phyloP scores from a whole-genome alignment of 208 protist genomes.

The Acanthamoeba castellanii region DNA sequence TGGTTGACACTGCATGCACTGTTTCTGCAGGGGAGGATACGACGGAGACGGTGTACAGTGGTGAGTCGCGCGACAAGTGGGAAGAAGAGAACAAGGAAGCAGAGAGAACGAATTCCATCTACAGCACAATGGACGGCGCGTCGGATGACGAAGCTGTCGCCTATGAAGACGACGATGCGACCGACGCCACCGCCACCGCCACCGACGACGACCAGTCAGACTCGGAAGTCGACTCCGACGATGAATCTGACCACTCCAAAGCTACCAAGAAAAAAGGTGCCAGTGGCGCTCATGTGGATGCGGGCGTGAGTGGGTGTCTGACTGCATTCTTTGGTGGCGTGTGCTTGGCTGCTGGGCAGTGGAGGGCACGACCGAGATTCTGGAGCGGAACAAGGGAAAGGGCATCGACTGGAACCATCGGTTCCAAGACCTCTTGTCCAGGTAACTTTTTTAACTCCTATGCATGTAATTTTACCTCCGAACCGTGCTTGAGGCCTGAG shows the following conservation, averaged over 20 bases:
- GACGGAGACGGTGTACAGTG: not conserved
- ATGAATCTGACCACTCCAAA: not conserved
- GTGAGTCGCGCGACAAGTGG: not conserved
- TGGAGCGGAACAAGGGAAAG: not conserved
- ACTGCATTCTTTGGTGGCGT: not conserved
- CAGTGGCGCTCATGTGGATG: too few species aligned
- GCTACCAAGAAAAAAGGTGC: not conserved
- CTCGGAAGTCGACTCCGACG: not conserved
- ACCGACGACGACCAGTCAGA: not conserved
- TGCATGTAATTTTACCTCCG: not conserved
- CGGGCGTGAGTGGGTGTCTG: not conserved
- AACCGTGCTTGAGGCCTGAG: not conserved
- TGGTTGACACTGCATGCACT: not conserved
- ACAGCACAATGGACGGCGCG: not conserved
- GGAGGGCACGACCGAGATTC: not conserved
- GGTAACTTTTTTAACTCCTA: not conserved
- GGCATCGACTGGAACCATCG: conserved; percentile 20
- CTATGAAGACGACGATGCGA: not conserved
- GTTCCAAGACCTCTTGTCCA: conserved; percentile 27
- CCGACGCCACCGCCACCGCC: not conserved
- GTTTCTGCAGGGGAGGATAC: not conserved
- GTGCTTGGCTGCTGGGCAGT: not conserved
- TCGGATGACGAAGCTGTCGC: not conserved
- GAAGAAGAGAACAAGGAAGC: not conserved
- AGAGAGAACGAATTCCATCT: not conserved